Evolutionary conservation across 1,284 basidiomycete species (phyloP), one percentile per base, ranked within the genome.

Genomic region (Phellinidium pouzarii): DNA sequence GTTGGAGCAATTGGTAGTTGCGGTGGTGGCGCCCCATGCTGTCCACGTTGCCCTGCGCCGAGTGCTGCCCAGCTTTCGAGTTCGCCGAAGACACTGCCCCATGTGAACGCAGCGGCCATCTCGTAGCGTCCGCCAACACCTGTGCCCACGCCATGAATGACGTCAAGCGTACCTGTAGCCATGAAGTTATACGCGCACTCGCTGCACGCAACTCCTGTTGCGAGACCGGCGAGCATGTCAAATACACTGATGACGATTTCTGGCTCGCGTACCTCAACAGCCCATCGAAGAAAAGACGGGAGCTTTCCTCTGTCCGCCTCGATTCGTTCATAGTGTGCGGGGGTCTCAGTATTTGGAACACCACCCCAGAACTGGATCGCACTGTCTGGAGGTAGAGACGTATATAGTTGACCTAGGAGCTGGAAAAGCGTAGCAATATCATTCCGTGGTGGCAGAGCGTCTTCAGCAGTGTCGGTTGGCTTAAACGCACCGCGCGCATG

Each of bases 321-420:
- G 0, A 74, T 59, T 34, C 68, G 65, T 58, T 86, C 79, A 56
- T 79, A 64, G 60, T 82, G 84, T 0, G 75, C 71, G 2, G 66
- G 66, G 0, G 67, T 54, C 5, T 75, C 71, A 17, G 62, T 63
- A 22, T 71, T 66, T 2, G 75, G 75, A 0, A 75, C 74, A 19
- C 87, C 83, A 23, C 87, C 84, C 93, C 93, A 96, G 61, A 91
- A 91, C 58, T 88, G 84, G 26, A 92, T 71, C 0, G 86, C 91
- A 27, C 78, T 74, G 62, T 95, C 92, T 0, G 79, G 71, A 0
- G 89, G 82, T 11, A 91, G 76, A 9, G 78, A 74, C 4, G 79
- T 74, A 65, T 92, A 96, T 7, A 96, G 73, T 2, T 87, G 71
- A 4, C 93, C 89, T 48, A 94, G 81, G 62, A 96, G 82, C 1